phyloP scores from a whole-genome alignment of 2,329 filamentous ascomycete species.

The Pseudocercospora crystallina region DNA sequence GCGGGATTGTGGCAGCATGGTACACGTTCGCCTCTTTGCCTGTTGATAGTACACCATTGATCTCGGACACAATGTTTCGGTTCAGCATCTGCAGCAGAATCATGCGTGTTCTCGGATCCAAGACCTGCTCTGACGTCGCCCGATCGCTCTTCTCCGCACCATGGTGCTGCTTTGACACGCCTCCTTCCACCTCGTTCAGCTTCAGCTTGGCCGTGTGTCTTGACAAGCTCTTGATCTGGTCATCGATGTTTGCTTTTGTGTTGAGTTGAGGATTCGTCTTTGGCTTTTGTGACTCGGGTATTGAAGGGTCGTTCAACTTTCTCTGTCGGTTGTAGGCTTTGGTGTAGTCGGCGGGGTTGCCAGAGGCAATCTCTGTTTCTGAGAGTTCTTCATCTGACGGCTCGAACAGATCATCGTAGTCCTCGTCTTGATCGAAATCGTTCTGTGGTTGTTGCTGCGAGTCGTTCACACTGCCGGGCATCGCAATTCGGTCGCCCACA shows the following conservation, averaged over 20 bases:
- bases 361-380: slow-evolving; percentile 52
- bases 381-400: slow-evolving; percentile 54
- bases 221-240: slow-evolving; percentile 81
- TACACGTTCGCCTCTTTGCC: slow-evolving; percentile 99
- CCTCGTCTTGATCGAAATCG: slow-evolving; percentile 39
- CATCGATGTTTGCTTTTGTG: slow-evolving; percentile 75
- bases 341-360: slow-evolving; percentile 67
- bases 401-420: slow-evolving; percentile 58
- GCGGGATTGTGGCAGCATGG: slow-evolving; percentile 69
- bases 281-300: slow-evolving; percentile 56
- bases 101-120: slow-evolving; percentile 93
- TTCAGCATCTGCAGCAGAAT: slow-evolving; percentile 96
- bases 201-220: slow-evolving; percentile 84
- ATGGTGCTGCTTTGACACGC: slow-evolving; percentile 50
- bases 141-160: slow-evolving; percentile 74
- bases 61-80: slow-evolving; percentile 79
- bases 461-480: slow-evolving; percentile 30
- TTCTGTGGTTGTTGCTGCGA: slow-evolving; percentile 8
- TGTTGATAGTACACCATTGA: slow-evolving; percentile 93
- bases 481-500: slow-evolving; percentile 25
- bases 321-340: slow-evolving; percentile 87
- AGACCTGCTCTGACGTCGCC: slow-evolving; percentile 89
- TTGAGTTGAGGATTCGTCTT: slow-evolving; percentile 79
- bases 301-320: slow-evolving; percentile 58
- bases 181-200: slow-evolving; percentile 63